Conservation (phyloP, 2,329 filamentous ascomycete genomes). For the Pezicula neosporulosa region DNA sequence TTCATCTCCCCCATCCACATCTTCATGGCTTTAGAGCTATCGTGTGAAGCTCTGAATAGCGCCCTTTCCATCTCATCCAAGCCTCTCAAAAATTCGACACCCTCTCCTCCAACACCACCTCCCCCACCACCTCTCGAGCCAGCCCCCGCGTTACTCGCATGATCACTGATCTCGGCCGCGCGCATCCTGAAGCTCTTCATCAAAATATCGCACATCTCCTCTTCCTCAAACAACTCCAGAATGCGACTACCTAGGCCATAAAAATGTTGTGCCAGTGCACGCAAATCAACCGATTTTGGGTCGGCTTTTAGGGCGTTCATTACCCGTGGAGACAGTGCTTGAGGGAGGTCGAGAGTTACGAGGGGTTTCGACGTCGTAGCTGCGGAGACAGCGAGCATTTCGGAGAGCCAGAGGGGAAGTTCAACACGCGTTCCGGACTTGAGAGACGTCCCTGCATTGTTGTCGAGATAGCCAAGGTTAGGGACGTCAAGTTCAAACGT, state of each 20-base stretch:
- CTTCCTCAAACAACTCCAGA: constrained; percentile 87
- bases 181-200: constrained; percentile 77
- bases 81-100: constrained; percentile 79
- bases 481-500: constrained; percentile 90
- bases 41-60: constrained; percentile 70
- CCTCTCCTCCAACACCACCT: constrained; percentile 68
- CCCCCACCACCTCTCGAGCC: constrained; percentile 67
- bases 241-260: constrained; percentile 83
- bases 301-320: constrained; percentile 90
- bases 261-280: constrained; percentile 81
- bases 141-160: constrained; percentile 80
- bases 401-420: constrained; percentile 89
- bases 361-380: constrained; percentile 48
- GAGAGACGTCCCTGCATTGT: constrained; percentile 67
- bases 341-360: constrained; percentile 77
- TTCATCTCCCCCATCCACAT: constrained; percentile 56
- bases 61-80: constrained; percentile 87
- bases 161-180: constrained; percentile 79
- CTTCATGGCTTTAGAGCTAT: constrained; percentile 66
- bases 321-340: constrained; percentile 73
- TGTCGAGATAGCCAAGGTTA: constrained; percentile 84
- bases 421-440: constrained; percentile 77
- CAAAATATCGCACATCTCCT: constrained; percentile 72
- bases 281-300: constrained; percentile 77
- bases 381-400: constrained; percentile 79